Base-by-base conservation (phyloP, 176 grass and related monocot species). In the Saccharum officinarum region DNA sequence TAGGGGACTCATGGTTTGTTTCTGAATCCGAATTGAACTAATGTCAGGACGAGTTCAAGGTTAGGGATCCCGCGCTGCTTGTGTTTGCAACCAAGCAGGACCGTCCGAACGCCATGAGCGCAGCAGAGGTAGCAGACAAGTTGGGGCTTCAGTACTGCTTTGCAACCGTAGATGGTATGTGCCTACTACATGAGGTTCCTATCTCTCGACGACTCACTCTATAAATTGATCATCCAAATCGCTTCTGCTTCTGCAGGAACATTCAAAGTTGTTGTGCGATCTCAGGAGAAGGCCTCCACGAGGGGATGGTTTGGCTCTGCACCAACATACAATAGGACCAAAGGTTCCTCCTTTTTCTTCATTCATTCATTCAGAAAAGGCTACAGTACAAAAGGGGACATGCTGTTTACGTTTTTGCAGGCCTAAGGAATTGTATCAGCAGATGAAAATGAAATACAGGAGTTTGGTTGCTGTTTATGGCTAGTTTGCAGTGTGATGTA, bases 1-100 rank as follows among this genome's bases (percentile, higher is more conserved):
- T 57, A 22, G 52, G 18, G 52, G 18, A 54, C 50, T 54, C 52
- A 22, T 57, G 52, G 52, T 9, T 22, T 22, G 18, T 2, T 57
- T 57, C 28, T 66, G 63, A 66, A 63, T 63, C 57, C 63, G 11
- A 16, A 63, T 14, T n/a, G 74, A 76, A 55, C 18, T 54, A 10
- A 41, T 70, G 46, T 22, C 77, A 80, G 62, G 78, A 80, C 15
- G 28, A 80, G 10, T 14, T 45, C 14, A 65, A 1, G 52, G 16
- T 8, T 18, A 20, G 26, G 4, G 42, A 80, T 47, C 26, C 17
- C 7, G 40, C 41, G 62, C 4, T 80, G 16, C 78, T 80, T 10
- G 62, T 67, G 38, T 67, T 80, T 50, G 78, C 78, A 30, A 80
- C 67, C 12, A 67, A 80, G 39, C 78, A 80, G 16, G 65, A 67